Percentiles rank a stretch among this genome's conserved stretches.
Evolutionary conservation across 2,329 filamentous ascomycete species (phyloP).

Genomic region (Pseudogymnoascus sp.): DNA sequence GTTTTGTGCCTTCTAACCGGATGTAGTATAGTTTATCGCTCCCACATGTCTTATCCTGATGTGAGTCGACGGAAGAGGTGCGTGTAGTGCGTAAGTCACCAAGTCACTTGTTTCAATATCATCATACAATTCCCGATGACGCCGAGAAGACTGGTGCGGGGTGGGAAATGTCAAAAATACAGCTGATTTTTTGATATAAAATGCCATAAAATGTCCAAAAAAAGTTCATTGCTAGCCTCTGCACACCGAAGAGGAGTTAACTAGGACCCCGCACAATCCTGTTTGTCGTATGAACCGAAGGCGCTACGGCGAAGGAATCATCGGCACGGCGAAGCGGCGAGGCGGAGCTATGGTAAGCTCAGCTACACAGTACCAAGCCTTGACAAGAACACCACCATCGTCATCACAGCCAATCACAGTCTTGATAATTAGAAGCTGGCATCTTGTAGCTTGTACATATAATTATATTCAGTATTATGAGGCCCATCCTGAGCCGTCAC

Average conservation of each 20-base stretch:
- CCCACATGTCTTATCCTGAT: conserved; percentile 7
- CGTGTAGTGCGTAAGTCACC: conserved; percentile 2
- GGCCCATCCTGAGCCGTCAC: background rate
- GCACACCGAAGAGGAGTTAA: background rate
- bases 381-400: background rate
- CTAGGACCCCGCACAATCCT: background rate
- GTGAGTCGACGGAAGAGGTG: conserved; percentile 8
- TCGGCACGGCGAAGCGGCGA: conserved; percentile 4
- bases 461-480: conserved; percentile 9
- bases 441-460: background rate
- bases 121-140: background rate
- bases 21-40: conserved; percentile 5
- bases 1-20: conserved; percentile 7
- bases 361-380: background rate
- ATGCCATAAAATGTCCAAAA: background rate
- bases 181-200: background rate
- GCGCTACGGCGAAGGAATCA: conserved; percentile 8
- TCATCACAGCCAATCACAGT: background rate
- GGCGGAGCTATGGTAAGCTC: conserved; percentile 6
- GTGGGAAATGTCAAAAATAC: background rate
- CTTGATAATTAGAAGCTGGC: background rate
- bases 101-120: conserved; percentile 3
- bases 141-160: background rate
- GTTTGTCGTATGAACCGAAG: background rate
- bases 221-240: background rate